phyloP scores from a whole-genome alignment of 352 stramenopile genomes.

The Pythium apleroticum region DNA sequence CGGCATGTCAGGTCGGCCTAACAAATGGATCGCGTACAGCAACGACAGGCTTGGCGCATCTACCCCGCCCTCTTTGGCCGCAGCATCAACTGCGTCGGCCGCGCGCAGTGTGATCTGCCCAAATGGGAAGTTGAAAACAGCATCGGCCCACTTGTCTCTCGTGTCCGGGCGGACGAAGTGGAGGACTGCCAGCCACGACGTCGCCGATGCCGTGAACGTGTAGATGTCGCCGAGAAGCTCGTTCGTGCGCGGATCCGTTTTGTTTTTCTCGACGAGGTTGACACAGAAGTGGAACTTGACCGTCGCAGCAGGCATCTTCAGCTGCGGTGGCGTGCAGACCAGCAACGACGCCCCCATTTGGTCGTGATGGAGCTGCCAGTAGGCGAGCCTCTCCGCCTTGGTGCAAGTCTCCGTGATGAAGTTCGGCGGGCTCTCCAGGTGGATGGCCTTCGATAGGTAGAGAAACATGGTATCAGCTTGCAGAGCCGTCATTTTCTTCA shows the following conservation, averaged over 20 bases:
- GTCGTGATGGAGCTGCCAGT: background rate
- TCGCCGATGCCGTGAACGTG: constrained; percentile 1
- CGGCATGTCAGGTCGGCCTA: constrained; percentile 1
- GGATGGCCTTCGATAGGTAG: background rate
- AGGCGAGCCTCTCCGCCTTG: background rate
- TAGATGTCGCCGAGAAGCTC: constrained; percentile 6
- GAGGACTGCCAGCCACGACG: constrained; percentile 1
- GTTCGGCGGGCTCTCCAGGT: background rate
- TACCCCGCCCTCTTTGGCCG: background rate
- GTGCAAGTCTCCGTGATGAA: constrained; percentile 11
- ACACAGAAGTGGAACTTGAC: constrained; percentile 17
- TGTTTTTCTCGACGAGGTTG: constrained; percentile 1
- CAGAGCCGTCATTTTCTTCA: too few relatives aligned
- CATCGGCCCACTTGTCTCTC: constrained; percentile 2
- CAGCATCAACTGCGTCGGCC: too few relatives aligned
- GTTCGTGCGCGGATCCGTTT: background rate
- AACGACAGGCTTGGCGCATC: background rate
- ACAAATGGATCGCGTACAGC: background rate
- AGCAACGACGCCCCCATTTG: constrained; percentile 9
- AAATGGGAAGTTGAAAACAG: constrained; percentile 9
- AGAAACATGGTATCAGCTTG: constrained; percentile 1
- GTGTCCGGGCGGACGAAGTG: constrained; percentile 6
- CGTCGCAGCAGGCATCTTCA: constrained; percentile 1
- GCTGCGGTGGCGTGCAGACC: background rate
- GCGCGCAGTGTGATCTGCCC: constrained; percentile 6